Base-by-base conservation (phyloP, 495 filamentous ascomycete species). In the Penicillium simplicissimum region DNA sequence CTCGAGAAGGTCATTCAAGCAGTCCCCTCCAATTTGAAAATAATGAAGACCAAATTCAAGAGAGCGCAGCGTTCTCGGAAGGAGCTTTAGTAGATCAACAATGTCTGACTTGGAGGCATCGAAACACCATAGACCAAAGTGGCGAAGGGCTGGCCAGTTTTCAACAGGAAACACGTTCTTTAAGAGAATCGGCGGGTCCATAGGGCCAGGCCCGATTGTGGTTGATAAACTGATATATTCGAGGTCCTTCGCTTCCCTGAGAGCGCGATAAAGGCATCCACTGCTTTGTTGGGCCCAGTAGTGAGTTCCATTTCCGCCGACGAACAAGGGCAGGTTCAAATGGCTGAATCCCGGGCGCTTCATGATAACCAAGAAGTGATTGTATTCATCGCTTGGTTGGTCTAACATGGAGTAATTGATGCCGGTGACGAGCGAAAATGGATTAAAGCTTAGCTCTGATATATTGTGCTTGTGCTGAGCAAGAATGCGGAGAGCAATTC, bases 401-500 rank as follows among this genome's bases (percentile, higher is more conserved):
- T 42, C 38, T 42, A 42, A 7, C n/a, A 42, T 42, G 4, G 38
- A 42, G 15, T 42, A 17, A 42, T 17, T 42, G 38, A 42, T 42
- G 38, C 38, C n/a, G 6, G n/a, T 42, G 6, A 17, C 15, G 38
- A 42, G 6, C 6, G 17, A 42, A 8, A 42, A 42, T 42, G 6
- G 15, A 42, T 42, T 4, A 17, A 42, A 42, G n/a, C 15, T 17
- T 42, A 42, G 38, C 38, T 42, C n/a, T 42, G 6, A 17, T 42
- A 42, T 42, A 17, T 42, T 42, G 6, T 42, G 38, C 38, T 42
- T 13, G n/a, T 42, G n/a, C 17, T 42, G n/a, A 42, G 38, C n/a
- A 8, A 69, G 49, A 23, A 60, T 36, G 11, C 59, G 57, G 31
- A 57, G 61, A 19, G 62, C 60, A 47, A 69, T 61, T 10, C 54